Percentiles rank a stretch among this genome's conserved stretches.
These are phyloP conservation scores for Sporothrix luriei DNA, from an alignment of 2,329 filamentous ascomycete species.

Conservation along the genomic window DNA sequence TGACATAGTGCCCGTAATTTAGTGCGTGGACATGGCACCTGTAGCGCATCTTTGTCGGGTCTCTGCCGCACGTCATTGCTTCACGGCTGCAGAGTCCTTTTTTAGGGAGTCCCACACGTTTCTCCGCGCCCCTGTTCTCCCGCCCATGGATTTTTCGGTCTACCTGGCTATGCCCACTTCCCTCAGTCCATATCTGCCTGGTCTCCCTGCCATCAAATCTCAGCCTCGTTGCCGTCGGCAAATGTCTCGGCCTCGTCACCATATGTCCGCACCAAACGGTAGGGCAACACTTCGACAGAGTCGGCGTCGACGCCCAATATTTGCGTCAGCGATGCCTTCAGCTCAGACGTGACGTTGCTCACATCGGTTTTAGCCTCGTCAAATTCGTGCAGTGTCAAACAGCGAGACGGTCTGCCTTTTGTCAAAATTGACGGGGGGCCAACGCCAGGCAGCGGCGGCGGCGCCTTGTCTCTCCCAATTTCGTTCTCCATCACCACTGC, in stretches of 20 bases:
- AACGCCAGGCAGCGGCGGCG: no score
- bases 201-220: neutral
- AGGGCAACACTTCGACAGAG: neutral
- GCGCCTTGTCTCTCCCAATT: slow-evolving; percentile 23
- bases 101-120: no score
- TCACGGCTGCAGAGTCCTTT: no score
- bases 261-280: neutral
- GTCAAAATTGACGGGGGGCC: neutral
- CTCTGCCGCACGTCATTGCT: slow-evolving; percentile 6
- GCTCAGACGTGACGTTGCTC: neutral
- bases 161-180: no score
- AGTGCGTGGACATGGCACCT: neutral
- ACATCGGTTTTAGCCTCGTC: neutral
- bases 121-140: no score
- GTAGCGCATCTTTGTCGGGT: neutral
- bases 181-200: no score
- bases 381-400: slow-evolving; percentile 16
- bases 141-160: no score
- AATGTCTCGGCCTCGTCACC: neutral
- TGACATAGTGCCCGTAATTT: neutral
- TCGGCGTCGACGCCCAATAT: neutral
- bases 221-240: neutral
- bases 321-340: neutral
- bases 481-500: slow-evolving; percentile 26
- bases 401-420: neutral